Percentiles rank a stretch among this genome's conserved stretches.
Conservation (phyloP, 148 eudicot species). For the Camellia lanceoleosa region DNA sequence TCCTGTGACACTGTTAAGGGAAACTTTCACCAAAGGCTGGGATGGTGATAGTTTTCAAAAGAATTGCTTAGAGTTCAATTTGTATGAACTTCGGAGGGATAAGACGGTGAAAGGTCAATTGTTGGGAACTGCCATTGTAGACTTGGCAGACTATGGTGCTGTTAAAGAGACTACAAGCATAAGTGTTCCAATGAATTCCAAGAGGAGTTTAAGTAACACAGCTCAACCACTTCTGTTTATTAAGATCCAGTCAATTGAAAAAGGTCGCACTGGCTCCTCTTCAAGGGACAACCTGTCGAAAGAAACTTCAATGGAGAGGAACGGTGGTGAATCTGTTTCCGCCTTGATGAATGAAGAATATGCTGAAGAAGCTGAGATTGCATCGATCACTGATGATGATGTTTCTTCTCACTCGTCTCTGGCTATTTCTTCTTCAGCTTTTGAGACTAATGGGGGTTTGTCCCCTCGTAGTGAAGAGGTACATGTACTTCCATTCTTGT, state of each 20-base stretch:
- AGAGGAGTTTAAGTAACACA: conserved; percentile 66
- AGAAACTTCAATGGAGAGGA: conserved; percentile 59
- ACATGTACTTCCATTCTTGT: conserved; percentile 6
- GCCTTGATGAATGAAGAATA: conserved; percentile 71
- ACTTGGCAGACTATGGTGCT: conserved; percentile 74
- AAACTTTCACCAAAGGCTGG: conserved; percentile 52
- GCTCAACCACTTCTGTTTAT: conserved; percentile 64
- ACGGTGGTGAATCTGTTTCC: conserved; percentile 59
- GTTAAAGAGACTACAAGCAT: conserved; percentile 44
- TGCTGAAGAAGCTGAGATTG: conserved; percentile 85
- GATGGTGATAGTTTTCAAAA: conserved; percentile 56
- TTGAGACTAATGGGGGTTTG: conserved; percentile 45
- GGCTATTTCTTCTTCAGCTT: conserved; percentile 43
- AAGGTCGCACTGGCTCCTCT: conserved; percentile 41
- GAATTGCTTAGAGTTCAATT: conserved; percentile 77
- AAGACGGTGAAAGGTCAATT: conserved; percentile 73
- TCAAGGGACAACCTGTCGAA: conserved; percentile 44
- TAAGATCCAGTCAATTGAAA: conserved; percentile 64
- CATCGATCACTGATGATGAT: conserved; percentile 72
- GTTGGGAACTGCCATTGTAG: conserved; percentile 69
- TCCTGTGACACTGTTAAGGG: conserved; percentile 50
- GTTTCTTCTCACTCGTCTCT: conserved; percentile 72
- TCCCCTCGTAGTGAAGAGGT: conserved; percentile 51
- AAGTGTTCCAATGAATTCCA: conserved; percentile 62
- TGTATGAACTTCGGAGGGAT: conserved; percentile 82